These are phyloP conservation scores for Paraconiothyrium brasiliense DNA, from an alignment of 2,329 filamentous ascomycete species.

Conservation along the genomic window DNA sequence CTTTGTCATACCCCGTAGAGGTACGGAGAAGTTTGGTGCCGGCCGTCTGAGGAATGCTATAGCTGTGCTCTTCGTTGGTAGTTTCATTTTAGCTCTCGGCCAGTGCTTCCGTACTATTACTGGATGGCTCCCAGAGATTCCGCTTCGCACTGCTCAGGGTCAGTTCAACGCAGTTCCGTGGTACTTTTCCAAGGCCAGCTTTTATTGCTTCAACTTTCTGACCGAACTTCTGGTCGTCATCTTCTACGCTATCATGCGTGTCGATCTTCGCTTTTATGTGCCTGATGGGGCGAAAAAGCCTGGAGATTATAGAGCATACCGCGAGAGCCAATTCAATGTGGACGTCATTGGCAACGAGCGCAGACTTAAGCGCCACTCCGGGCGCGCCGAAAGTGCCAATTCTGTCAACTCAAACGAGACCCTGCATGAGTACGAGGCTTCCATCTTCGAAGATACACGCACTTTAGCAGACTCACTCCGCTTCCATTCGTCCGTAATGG, in stretches of 20 bases:
- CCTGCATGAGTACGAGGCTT: slow-evolving; percentile 39
- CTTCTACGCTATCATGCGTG: slow-evolving; percentile 71
- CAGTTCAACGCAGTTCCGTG: slow-evolving; percentile 59
- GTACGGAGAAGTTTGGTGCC: slow-evolving; percentile 69
- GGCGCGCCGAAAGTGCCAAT: background rate
- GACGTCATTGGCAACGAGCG: slow-evolving; percentile 34
- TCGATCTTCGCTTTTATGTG: slow-evolving; percentile 80
- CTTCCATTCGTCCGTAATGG: slow-evolving; percentile 43
- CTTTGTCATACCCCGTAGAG: slow-evolving; percentile 54
- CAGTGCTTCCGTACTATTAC: slow-evolving; percentile 74
- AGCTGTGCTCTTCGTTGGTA: slow-evolving; percentile 68
- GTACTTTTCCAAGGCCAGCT: slow-evolving; percentile 77
- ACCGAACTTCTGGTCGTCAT: slow-evolving; percentile 77
- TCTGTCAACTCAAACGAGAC: slow-evolving; percentile 36
- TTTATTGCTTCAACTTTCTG: slow-evolving; percentile 82
- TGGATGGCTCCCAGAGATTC: slow-evolving; percentile 59
- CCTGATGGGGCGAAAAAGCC: slow-evolving; percentile 71
- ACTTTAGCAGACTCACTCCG: slow-evolving; percentile 46
- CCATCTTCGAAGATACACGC: slow-evolving; percentile 42
- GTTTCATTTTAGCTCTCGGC: slow-evolving; percentile 70
- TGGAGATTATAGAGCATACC: slow-evolving; percentile 37
- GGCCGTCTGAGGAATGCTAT: slow-evolving; percentile 75
- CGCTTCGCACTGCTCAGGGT: slow-evolving; percentile 59
- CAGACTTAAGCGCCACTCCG: slow-evolving; percentile 28
- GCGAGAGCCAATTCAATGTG: slow-evolving; percentile 32